Base-by-base conservation (phyloP, 2,329 filamentous ascomycete genomes). In the Trichophyton rubrum region DNA sequence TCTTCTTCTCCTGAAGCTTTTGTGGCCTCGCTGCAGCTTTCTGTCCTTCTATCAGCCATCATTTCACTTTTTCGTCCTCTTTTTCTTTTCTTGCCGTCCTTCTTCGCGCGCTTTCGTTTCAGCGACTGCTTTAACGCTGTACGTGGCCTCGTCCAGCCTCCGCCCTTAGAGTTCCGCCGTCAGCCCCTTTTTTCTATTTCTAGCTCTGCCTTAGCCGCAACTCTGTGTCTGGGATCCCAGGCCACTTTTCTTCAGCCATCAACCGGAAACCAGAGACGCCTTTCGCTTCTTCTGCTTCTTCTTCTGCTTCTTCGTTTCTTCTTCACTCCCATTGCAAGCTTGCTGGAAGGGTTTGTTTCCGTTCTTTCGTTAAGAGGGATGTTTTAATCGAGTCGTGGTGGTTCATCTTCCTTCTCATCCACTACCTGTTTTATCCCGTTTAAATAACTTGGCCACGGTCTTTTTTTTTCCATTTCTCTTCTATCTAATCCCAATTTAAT, bases 351-450 rank as follows among this genome's bases (percentile, higher is more conserved):
- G 51, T 55, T 55, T 55, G 51, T 35, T 55, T 55, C 27, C 27
- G 6, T 33, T 55, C 51, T 55, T 55, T 55, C 51, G 51, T 55
- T 55, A 55, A 51, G 51, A 55, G 51, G 30, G 27, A 55, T 55
- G 51, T 55, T 55, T 55, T 55, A 30, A 55, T 38, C 20, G 27
- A 55, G 27, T 55, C 15, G 51, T 35, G 45, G 27, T 55, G 30
- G 27, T 55, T 38, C 51, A 35, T 55, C 24, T 55, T 38, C 40
- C 40, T 43, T 55, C 38, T 55, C 51, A 55, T 7, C 51, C 51
- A 55, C 30, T 20, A n/a, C 51, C 33, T 55, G 33, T 33, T 24
- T n/a, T 51, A 43, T 43, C 40, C 22, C 45, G 17, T 22, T 24
- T 47, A 15, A 38, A 38, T 38, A 38, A 51, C 27, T 55, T 55